Evolutionary conservation across 23 red algal genomes (phyloP).

Genomic region (Gracilaria vermiculophylla): DNA sequence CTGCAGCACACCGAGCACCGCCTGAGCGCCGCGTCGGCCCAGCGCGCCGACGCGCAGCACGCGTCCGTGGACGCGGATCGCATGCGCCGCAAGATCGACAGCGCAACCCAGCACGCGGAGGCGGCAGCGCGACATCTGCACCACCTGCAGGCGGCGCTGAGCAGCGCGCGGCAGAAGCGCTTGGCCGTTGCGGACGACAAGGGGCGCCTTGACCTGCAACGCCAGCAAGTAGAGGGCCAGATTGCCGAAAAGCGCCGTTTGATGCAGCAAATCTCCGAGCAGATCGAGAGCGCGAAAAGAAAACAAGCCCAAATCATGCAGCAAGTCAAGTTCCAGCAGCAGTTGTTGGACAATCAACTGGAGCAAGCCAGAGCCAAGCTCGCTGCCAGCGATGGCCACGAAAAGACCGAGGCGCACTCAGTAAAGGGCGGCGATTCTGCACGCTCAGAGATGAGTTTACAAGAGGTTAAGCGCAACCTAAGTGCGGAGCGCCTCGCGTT

Average conservation of each 20-base stretch:
- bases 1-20: background rate
- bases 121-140: background rate
- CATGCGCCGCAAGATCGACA: background rate
- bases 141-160: background rate
- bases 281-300: background rate
- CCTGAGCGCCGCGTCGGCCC: background rate
- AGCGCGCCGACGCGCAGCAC: background rate
- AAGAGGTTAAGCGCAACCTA: conserved; percentile 28
- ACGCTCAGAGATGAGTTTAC: conserved; percentile 18
- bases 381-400: no score
- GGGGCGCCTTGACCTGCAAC: background rate
- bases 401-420: background rate
- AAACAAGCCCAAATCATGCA: background rate
- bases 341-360: background rate
- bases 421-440: background rate
- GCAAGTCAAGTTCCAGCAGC: background rate
- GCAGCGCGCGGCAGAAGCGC: background rate
- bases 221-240: background rate
- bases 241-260: background rate
- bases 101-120: background rate
- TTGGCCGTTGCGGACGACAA: background rate
- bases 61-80: background rate
- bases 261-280: background rate
- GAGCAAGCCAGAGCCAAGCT: background rate
- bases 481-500: conserved; percentile 28